Conservation (phyloP, 352 stramenopile species). For the Plasmopara muralis region DNA sequence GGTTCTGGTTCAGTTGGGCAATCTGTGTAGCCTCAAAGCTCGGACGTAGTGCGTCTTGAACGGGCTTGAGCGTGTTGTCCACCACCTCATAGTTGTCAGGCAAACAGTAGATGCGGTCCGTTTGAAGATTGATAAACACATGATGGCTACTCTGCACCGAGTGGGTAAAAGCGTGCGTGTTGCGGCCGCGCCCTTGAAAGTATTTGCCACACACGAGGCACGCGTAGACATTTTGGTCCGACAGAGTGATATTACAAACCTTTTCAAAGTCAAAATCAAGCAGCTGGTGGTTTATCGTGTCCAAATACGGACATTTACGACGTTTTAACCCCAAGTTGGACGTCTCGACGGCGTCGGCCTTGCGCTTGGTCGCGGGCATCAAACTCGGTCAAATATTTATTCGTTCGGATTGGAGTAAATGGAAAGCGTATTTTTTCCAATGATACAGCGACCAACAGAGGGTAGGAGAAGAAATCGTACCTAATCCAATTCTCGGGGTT, state of each 20-base stretch:
- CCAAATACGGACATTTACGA: conserved; percentile 96
- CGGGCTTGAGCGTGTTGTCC: conserved; percentile 92
- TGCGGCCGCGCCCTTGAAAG: conserved; percentile 92
- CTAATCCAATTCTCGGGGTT: conserved; percentile 11
- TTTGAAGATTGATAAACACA: conserved; percentile 96
- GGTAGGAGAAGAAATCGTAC: conserved; percentile 15
- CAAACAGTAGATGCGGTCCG: conserved; percentile 94
- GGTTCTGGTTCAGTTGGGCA: conserved; percentile 86
- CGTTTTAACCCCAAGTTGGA: conserved; percentile 37
- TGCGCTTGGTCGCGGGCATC: conserved; percentile 40
- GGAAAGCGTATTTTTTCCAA: too few species aligned
- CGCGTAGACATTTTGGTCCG: conserved; percentile 96
- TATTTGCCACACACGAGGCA: conserved; percentile 99
- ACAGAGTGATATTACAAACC: conserved; percentile 93
- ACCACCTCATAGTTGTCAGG: conserved; percentile 98
- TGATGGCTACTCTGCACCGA: conserved; percentile 94
- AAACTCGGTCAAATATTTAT: background rate
- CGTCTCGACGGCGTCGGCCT: conserved; percentile 20
- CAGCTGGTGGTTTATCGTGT: conserved; percentile 96
- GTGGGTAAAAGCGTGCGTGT: conserved; percentile 95
- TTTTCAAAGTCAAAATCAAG: conserved; percentile 99
- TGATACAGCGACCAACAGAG: conserved; percentile 2
- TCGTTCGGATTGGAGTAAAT: conserved; percentile 9
- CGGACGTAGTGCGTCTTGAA: conserved; percentile 91
- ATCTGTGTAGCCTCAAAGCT: conserved; percentile 84